These are phyloP conservation scores for Chionographis japonica DNA, from an alignment of 106 monocot species.

Conservation along the genomic window DNA sequence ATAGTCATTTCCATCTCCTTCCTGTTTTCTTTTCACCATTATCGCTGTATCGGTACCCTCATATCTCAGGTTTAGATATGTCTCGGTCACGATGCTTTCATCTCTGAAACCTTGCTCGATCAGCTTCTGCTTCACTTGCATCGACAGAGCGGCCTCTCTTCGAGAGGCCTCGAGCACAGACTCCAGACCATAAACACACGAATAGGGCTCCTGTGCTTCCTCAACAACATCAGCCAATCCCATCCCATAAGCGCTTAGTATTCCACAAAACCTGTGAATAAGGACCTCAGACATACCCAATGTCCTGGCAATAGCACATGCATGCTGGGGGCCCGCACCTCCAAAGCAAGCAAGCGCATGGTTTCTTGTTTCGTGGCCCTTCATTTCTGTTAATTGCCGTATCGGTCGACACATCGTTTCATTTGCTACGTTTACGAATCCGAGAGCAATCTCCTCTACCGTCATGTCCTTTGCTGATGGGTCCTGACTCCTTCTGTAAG, in stretches of 20 bases:
- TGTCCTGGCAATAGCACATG: slow-evolving; percentile 82
- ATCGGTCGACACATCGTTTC: slow-evolving; percentile 98
- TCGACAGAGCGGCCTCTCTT: slow-evolving; percentile 45
- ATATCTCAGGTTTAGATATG: slow-evolving; percentile 86
- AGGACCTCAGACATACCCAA: slow-evolving; percentile 89
- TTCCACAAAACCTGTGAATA: slow-evolving; percentile 88
- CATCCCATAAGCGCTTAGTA: slow-evolving; percentile 98
- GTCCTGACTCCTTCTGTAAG: slow-evolving; percentile 61
- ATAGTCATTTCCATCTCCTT: slow-evolving; percentile 48
- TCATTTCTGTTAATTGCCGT: slow-evolving; percentile 94
- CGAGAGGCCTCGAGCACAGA: slow-evolving; percentile 52
- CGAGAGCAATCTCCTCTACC: slow-evolving; percentile 87
- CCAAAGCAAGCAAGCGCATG: slow-evolving; percentile 97
- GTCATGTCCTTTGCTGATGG: slow-evolving; percentile 60
- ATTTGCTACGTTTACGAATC: slow-evolving; percentile 91
- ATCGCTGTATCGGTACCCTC: slow-evolving; percentile 96
- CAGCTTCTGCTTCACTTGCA: slow-evolving; percentile 60
- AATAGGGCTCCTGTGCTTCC: slow-evolving; percentile 87
- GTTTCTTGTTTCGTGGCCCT: slow-evolving; percentile 89
- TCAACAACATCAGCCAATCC: slow-evolving; percentile 94
- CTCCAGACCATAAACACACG: slow-evolving; percentile 42
- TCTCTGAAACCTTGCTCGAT: slow-evolving; percentile 71
- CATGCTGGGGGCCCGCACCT: slow-evolving; percentile 96
- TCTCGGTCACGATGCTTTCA: slow-evolving; percentile 62
- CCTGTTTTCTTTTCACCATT: slow-evolving; percentile 74